Evolutionary conservation across 23 red algal genomes (phyloP).

Genomic region (Chondrus crispus): DNA sequence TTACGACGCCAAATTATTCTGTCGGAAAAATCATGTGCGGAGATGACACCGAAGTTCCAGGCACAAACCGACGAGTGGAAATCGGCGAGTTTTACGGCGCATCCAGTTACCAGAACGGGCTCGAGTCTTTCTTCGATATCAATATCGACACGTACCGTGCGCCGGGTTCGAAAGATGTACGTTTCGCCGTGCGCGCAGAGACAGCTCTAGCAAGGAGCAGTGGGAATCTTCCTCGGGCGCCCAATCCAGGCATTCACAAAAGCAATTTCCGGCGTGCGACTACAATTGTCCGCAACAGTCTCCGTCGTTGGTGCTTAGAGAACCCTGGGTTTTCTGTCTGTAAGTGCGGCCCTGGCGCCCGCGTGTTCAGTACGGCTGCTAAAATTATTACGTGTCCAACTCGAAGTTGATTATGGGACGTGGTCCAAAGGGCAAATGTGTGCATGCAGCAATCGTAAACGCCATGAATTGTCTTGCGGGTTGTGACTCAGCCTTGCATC

Average conservation of each 20-base stretch:
- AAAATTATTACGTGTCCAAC: background rate
- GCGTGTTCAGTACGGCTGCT: background rate
- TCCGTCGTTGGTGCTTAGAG: background rate
- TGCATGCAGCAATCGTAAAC: background rate
- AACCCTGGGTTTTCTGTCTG: slow-evolving; percentile 5
- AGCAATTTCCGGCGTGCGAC: background rate
- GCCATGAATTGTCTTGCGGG: no score
- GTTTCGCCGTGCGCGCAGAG: no score
- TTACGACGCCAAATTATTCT: no score
- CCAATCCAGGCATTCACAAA: background rate
- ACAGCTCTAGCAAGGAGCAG: no score
- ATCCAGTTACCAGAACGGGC: background rate
- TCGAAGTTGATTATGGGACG: background rate
- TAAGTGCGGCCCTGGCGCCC: background rate
- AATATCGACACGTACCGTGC: background rate
- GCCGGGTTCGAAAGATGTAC: no score
- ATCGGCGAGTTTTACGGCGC: background rate
- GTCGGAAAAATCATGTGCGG: background rate
- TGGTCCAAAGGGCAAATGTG: background rate
- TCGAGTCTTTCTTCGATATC: background rate
- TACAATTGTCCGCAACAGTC: background rate
- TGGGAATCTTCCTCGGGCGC: no score
- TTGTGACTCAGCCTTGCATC: no score
- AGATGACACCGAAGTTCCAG: background rate
- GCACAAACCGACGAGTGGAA: no score